These are phyloP conservation scores for Chaetomiaceae sp. DNA, from an alignment of 2,329 filamentous ascomycete species.

Conservation along the genomic window DNA sequence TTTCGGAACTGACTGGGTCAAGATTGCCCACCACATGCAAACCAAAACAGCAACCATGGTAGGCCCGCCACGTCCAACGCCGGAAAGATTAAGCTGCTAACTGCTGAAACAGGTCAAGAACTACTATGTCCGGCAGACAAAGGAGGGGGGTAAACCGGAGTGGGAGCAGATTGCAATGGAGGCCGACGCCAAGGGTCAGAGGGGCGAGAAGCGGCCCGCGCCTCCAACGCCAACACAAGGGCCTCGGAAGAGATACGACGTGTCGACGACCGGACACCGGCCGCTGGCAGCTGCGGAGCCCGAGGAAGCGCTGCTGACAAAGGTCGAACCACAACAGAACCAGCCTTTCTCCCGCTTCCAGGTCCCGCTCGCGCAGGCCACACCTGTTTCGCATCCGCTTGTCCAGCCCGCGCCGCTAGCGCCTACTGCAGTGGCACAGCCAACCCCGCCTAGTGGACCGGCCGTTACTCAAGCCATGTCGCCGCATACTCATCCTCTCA, in stretches of 20 bases:
- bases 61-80: conserved; percentile 27
- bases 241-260: conserved; percentile 50
- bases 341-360: conserved; percentile 29
- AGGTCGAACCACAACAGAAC: conserved; percentile 38
- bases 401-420: conserved; percentile 22
- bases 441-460: conserved; percentile 28
- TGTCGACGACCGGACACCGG: conserved; percentile 37
- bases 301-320: conserved; percentile 42
- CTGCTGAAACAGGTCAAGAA: conserved; percentile 56
- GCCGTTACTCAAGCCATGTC: conserved; percentile 42
- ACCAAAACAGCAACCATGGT: conserved; percentile 87
- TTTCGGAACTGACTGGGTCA: conserved; percentile 74
- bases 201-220: conserved; percentile 56
- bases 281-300: conserved; percentile 48
- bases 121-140: conserved; percentile 60
- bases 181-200: conserved; percentile 50
- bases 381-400: conserved; percentile 26
- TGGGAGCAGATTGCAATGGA: conserved; percentile 57
- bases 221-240: conserved; percentile 53
- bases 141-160: conserved; percentile 48
- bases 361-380: conserved; percentile 33
- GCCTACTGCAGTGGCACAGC: conserved; percentile 23
- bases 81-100: conserved; percentile 7
- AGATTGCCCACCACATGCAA: conserved; percentile 73
- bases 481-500: conserved; percentile 41